Evolutionary conservation across 106 monocot species (phyloP).

Genomic region (Amphibolis antarctica): DNA sequence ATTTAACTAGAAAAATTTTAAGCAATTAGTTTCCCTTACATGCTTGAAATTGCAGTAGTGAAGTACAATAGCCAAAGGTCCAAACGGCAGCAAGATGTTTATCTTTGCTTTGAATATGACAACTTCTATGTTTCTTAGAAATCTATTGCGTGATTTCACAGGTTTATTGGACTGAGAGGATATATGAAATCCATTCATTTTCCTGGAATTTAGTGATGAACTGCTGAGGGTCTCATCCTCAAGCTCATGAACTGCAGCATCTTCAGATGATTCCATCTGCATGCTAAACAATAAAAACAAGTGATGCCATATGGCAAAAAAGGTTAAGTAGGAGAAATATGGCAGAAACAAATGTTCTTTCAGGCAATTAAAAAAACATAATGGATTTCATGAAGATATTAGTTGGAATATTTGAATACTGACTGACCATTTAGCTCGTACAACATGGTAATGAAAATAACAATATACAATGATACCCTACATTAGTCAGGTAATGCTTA

Average conservation of each 20-base stretch:
- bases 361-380: no score
- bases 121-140: constrained; percentile 42
- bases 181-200: constrained; percentile 29
- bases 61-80: constrained; percentile 74
- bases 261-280: constrained; percentile 6
- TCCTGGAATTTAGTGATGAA: constrained; percentile 24
- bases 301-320: not conserved
- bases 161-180: constrained; percentile 4
- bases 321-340: no score
- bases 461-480: no score
- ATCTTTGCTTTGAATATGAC: constrained; percentile 79
- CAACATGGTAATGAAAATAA: no score
- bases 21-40: constrained; percentile 26
- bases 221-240: constrained; percentile 14
- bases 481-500: no score
- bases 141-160: constrained; percentile 23
- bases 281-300: not conserved
- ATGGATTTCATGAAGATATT: no score
- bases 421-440: no score
- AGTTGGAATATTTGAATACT: no score
- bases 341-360: no score
- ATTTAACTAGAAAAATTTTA: not conserved
- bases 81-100: constrained; percentile 75
- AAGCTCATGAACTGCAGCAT: constrained; percentile 4
- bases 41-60: constrained; percentile 67